Evolutionary conservation across 495 filamentous ascomycete genomes (phyloP).

Genomic region (Annulohypoxylon stygium): DNA sequence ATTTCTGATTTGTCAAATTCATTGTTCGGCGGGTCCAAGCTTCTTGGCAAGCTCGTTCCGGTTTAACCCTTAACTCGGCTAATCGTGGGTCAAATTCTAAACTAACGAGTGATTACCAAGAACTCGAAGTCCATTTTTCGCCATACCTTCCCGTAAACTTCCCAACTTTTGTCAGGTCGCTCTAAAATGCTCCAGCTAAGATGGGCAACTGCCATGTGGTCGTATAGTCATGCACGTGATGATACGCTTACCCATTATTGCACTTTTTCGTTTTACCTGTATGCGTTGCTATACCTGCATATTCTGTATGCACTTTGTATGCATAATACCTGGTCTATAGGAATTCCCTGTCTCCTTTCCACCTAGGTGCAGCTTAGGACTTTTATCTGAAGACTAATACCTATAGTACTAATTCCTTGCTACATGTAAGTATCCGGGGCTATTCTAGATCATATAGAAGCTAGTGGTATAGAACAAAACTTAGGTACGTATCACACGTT

Average conservation of each 20-base stretch:
- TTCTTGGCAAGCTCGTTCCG: slow-evolving; percentile 35
- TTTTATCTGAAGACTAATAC: background rate
- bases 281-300: slow-evolving; percentile 8
- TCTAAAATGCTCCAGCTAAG: background rate
- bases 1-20: slow-evolving; percentile 25
- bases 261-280: slow-evolving; percentile 7
- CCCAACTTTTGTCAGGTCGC: background rate
- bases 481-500: background rate
- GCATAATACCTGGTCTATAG: slow-evolving; percentile 1
- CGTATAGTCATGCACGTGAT: slow-evolving; percentile 5
- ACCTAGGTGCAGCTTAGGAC: background rate
- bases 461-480: background rate
- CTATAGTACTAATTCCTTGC: background rate
- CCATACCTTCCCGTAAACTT: background rate
- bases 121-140: slow-evolving; percentile 2
- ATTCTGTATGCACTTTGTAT: slow-evolving; percentile 1
- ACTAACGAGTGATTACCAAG: slow-evolving; percentile 28
- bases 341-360: slow-evolving; percentile 5
- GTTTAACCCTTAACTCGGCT: slow-evolving; percentile 45
- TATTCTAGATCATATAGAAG: background rate
- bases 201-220: too few relatives aligned
- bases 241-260: background rate
- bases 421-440: background rate
- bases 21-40: background rate
- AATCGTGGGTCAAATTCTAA: slow-evolving; percentile 35